Evolutionary conservation across 164 flowering plant genomes (phyloP).

Genomic region (Paratinospora sagittata): DNA sequence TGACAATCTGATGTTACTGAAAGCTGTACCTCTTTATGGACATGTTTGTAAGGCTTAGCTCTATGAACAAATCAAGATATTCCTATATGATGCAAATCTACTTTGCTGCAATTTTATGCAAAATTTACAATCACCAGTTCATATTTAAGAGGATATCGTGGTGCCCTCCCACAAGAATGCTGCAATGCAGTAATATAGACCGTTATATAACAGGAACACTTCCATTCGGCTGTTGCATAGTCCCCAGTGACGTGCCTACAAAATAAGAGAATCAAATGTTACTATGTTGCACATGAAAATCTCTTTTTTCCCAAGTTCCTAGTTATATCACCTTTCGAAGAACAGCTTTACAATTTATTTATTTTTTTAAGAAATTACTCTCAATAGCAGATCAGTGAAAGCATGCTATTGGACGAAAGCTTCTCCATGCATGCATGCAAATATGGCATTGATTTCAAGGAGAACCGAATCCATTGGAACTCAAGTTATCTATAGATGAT

Average conservation of each 20-base stretch:
- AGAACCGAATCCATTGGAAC: too few species aligned
- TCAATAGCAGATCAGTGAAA: neutral
- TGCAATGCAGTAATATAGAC: neutral
- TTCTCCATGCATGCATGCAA: too few species aligned
- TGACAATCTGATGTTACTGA: neutral
- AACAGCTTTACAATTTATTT: neutral
- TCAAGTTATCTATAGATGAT: too few species aligned
- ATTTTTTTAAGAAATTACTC: neutral
- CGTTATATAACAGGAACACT: slow-evolving; percentile 46
- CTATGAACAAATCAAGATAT: neutral
- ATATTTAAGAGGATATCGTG: neutral
- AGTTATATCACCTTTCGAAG: neutral
- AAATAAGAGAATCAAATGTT: slow-evolving; percentile 10
- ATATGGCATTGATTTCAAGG: too few species aligned
- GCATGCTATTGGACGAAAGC: too few species aligned
- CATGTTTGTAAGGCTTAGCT: neutral
- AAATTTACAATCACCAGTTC: neutral
- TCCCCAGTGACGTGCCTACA: slow-evolving; percentile 42
- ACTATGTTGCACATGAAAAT: neutral
- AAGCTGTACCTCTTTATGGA: neutral
- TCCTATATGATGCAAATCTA: neutral
- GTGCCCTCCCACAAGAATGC: neutral
- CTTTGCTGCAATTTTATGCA: neutral
- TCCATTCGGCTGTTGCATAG: slow-evolving; percentile 47
- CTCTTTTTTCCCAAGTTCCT: too few species aligned